Conservation (phyloP, 2,329 filamentous ascomycete genomes). For the Sporothrix humicola region DNA sequence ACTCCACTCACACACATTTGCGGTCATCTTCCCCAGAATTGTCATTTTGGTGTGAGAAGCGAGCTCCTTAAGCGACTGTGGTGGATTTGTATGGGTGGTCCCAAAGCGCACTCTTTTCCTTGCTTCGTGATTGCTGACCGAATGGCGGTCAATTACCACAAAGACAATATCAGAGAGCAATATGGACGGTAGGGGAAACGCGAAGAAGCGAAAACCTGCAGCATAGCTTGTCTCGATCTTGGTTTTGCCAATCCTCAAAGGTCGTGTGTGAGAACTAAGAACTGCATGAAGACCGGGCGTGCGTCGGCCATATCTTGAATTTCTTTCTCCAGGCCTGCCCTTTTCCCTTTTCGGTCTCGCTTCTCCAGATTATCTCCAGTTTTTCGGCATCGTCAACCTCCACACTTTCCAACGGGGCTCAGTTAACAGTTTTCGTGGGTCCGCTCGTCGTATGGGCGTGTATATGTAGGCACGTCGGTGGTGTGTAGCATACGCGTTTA, state of each 20-base stretch:
- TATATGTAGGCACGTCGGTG: neutral
- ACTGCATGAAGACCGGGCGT: conserved; percentile 1
- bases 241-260: no score
- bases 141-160: neutral
- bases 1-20: conserved; percentile 27
- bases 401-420: neutral
- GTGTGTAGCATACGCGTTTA: no score
- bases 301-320: conserved; percentile 13
- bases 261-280: neutral
- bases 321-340: neutral
- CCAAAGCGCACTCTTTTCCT: neutral
- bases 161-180: neutral
- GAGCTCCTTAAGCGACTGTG: no score
- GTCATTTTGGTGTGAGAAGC: neutral
- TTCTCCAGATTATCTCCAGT: neutral
- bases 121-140: neutral
- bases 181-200: neutral
- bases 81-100: neutral
- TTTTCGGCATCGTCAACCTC: neutral
- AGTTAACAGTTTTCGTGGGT: neutral
- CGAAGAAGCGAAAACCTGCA: neutral
- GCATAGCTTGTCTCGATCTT: neutral
- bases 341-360: conserved; percentile 3
- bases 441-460: conserved; percentile 10
- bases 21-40: conserved; percentile 13